Evolutionary conservation across 2,329 filamentous ascomycete genomes (phyloP), one percentile per base, ranked within the genome.

Genomic region (Penicillium sp.): DNA sequence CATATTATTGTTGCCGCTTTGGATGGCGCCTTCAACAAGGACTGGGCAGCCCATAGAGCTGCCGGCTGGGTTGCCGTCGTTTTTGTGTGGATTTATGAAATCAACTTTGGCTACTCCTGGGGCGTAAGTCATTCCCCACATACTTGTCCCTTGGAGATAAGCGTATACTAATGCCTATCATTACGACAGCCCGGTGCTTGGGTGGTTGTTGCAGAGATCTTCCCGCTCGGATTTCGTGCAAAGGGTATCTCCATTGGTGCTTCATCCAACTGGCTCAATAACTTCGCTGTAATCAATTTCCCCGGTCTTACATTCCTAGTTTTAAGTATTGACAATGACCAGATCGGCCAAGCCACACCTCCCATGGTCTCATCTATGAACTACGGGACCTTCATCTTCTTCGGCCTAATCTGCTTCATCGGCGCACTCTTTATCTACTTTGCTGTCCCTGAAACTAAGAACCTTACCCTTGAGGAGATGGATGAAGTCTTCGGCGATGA

Each of bases 41-140:
- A 77, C 3, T 91, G 86, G 77, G 65, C 69, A 0, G 65, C 74
- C 0, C 79, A 90, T 54, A 61, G 68, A 6, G 81, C 79, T 0
- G 85, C 86, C 0, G 87, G 87, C 1, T 91, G 88, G 88, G 87
- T 75, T 4, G 81, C 86, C 0, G 85, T 82, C 5, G 76, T 63
- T 0, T 71, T 75, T 50, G 67, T 75, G 5, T 90, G 87, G 87
- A 76, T 91, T 0, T 90, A 88, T 57, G 83, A 89, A 25, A 75
- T 89, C 27, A 81, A 88, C 69, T 91, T 91, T 63, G 88, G 85
- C 27, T 90, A 89, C 66, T 84, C 81, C 0, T 91, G 87, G 87
- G 66, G 69, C 67, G 51, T 36, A 51, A 39, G 36, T 39, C 36
- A 33, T 39, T 56, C 6, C 5, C 14, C 14, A 13, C 36, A 22